Evolutionary conservation across 768 basidiomycete genomes (phyloP), one percentile per base, ranked within the genome.

Genomic region (Suillus decipiens): DNA sequence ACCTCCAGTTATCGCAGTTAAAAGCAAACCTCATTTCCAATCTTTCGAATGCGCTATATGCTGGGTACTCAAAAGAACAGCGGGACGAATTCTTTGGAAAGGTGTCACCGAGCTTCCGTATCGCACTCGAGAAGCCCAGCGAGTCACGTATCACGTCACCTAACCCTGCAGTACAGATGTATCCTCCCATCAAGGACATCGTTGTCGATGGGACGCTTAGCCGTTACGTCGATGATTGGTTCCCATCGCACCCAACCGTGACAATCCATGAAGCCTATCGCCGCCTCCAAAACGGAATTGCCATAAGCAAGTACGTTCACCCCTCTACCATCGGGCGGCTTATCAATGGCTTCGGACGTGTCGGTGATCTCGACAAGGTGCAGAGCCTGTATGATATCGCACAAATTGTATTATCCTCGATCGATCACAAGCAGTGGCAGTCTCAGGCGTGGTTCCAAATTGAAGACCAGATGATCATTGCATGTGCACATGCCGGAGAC

Each of bases 401-500:
- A 9, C 93, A 96, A 75, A 71, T 71, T 14, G 76, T 89, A 1
- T 72, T 96, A 24, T 70, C 79, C 5, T 72, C 79, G 0, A 66
- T 86, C 41, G 59, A 72, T 39, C 71, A 78, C 69, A 80, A 83
- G 67, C 73, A 79, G 0, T 74, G 76, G 69, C 89, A 89, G 69
- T 74, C 81, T 15, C 68, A 73, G 24, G 80, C 81, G 1, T 99
- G 96, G 95, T 84, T 87, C 72, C 69, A 75, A 33, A 78, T 99
- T 48, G 96, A 99, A 73, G 90, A 96, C 73, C 81, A 84, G 63
- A 98, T 98, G 95, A 82, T 99, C 66, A 86, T 93, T 61, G 93
- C 90, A 0, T 81, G 87, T 15, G 94, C 93, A 1, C 91, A 96
- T 67, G 82, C 86, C 0, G 95, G 94, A 0, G 85, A 92, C 61